phyloP scores from a whole-genome alignment of 192 early-diverging fungal genomes.

The Spinellus fusiger region DNA sequence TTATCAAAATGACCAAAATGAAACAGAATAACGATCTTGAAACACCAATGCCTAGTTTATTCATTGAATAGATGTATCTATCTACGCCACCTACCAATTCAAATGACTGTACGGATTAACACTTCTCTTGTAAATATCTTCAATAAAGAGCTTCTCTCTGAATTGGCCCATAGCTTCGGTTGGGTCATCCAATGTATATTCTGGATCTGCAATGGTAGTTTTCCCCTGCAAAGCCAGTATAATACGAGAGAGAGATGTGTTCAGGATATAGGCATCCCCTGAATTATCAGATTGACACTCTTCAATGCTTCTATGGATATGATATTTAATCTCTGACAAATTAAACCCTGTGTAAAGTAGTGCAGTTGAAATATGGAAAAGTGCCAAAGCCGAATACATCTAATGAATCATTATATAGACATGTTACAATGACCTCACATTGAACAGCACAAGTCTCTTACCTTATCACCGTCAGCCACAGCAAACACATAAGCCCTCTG shows the following conservation, averaged over 20 bases:
- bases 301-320: slow-evolving; percentile 14
- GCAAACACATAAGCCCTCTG: slow-evolving; percentile 22
- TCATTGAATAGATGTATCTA: background rate
- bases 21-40: slow-evolving; percentile 19
- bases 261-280: slow-evolving; percentile 4
- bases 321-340: slow-evolving; percentile 11
- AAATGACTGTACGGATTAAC: slow-evolving; percentile 11
- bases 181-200: slow-evolving; percentile 1
- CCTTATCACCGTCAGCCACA: slow-evolving; percentile 22
- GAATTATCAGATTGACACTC: slow-evolving; percentile 6
- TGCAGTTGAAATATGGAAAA: slow-evolving; percentile 11
- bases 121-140: slow-evolving; percentile 7
- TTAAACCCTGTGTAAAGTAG: slow-evolving; percentile 14
- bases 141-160: slow-evolving; percentile 9
- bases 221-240: slow-evolving; percentile 21
- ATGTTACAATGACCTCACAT: background rate
- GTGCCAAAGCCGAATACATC: slow-evolving; percentile 17
- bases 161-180: background rate
- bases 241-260: slow-evolving; percentile 5
- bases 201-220: slow-evolving; percentile 4
- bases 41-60: slow-evolving; percentile 8
- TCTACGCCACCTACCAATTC: background rate
- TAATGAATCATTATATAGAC: background rate
- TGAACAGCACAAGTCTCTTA: slow-evolving; percentile 1
- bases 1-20: slow-evolving; percentile 13